phyloP scores from a whole-genome alignment of 331 rosid genomes.

The Dryas integrifolia region DNA sequence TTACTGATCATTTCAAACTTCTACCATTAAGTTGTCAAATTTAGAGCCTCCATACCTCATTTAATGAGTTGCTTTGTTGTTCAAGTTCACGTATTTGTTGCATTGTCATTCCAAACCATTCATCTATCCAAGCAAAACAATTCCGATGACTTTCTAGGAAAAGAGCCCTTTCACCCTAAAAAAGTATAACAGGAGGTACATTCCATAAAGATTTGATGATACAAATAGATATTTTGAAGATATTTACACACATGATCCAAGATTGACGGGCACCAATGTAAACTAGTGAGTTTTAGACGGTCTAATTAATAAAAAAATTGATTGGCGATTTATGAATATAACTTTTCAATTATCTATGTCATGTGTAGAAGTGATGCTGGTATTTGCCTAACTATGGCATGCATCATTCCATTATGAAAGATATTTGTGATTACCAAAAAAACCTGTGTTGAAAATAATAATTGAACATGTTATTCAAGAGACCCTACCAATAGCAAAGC shows the following conservation, averaged over 20 bases:
- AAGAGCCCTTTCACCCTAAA: slow-evolving; percentile 49
- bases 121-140: slow-evolving; percentile 47
- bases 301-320: no score
- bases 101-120: slow-evolving; percentile 46
- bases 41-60: slow-evolving; percentile 30
- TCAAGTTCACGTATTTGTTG: slow-evolving; percentile 37
- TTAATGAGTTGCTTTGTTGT: slow-evolving; percentile 22
- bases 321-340: neutral
- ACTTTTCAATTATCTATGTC: neutral
- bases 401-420: neutral
- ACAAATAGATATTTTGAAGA: neutral
- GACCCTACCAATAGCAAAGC: slow-evolving; percentile 38
- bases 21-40: neutral
- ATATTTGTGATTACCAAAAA: neutral
- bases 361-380: neutral
- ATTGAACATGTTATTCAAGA: neutral
- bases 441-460: neutral
- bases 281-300: neutral
- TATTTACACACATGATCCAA: neutral
- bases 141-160: slow-evolving; percentile 42
- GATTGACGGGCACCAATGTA: neutral
- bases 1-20: neutral
- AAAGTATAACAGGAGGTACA: neutral
- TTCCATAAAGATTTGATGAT: neutral
- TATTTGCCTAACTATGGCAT: neutral